Evolutionary conservation across 225 moss, liverwort and hornwort genomes (phyloP).

Genomic region (Lunularia cruciata): DNA sequence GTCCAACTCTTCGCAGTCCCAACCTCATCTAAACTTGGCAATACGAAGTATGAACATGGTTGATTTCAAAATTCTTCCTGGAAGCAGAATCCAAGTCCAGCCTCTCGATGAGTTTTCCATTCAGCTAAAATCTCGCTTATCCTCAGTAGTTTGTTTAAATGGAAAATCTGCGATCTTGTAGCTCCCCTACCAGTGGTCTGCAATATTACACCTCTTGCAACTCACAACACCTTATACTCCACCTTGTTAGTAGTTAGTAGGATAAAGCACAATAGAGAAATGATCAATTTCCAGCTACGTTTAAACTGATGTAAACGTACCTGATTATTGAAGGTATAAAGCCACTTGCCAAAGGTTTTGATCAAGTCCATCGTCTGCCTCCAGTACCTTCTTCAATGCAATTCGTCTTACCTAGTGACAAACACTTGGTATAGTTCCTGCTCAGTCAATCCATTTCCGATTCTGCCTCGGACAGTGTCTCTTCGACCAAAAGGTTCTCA

Average conservation of each 20-base stretch:
- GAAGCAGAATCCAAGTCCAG: background rate
- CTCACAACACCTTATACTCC: no score
- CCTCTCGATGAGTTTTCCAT: background rate
- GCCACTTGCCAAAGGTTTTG: conserved; percentile 12
- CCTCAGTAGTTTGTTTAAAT: background rate
- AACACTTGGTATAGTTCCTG: no score
- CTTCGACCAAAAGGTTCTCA: no score
- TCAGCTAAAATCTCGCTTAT: background rate
- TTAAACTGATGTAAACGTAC: background rate
- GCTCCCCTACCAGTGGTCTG: background rate
- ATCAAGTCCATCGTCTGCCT: background rate
- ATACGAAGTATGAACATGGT: background rate
- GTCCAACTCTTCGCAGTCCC: no score
- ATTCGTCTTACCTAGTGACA: background rate
- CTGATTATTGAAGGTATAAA: conserved; percentile 18
- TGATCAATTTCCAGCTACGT: background rate
- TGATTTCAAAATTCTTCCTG: background rate
- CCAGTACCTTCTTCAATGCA: background rate
- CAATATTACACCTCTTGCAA: background rate
- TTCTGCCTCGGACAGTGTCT: no score
- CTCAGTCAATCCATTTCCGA: no score
- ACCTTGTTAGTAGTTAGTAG: no score
- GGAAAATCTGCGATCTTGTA: background rate
- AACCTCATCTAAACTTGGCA: no score
- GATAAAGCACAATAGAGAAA: background rate